Evolutionary conservation across 768 basidiomycete genomes (phyloP), one percentile per base, ranked within the genome.

Genomic region (Crucibulum laeve): DNA sequence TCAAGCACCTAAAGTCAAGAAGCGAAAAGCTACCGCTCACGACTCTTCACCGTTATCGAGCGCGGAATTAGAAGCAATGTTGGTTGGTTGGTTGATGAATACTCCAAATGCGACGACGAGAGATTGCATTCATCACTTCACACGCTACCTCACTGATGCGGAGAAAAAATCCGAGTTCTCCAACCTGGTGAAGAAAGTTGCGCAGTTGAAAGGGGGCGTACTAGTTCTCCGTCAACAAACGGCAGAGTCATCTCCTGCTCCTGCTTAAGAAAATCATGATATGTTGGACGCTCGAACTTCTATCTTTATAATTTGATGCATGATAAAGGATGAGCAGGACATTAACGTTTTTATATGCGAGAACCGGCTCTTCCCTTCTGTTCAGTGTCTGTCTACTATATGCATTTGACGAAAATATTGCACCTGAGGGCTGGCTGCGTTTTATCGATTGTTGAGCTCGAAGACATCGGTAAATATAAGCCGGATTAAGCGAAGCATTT

Each of bases 91-190:
- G 86, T 57, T 91, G 50, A 78, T 72, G 57, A 80, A 71, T 38
- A 80, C 78, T 26, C 70, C 78, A n/a, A 77, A 77, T 47, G 79
- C 86, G 40, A 81, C 79, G 43, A 91, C 88, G 25, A 71, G 82
- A 47, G 86, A 89, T 53, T 89, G 87, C 55, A 90, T 91, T 48
- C 77, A 80, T 40, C 75, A 87, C 57, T 91, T 91, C 57, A 82
- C 81, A 48, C 80, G 80, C 13, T 90, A 87, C 53, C 59, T 91
- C 41, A 82, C 77, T 23, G 81, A 82, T 53, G 73, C 73, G 38
- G 75, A 71, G 51, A 84, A 81, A 70, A 89, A 89, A 73, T 57
- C 61, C 38, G 79, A 74, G 61, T 89, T 91, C 56, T 85, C 87
- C n/a, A 74, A 71, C 7, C 71, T 91, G 61, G 83, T 91, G 36